phyloP scores from a whole-genome alignment of 73 alveolate genomes.

The Paramecium pentaurelia region DNA sequence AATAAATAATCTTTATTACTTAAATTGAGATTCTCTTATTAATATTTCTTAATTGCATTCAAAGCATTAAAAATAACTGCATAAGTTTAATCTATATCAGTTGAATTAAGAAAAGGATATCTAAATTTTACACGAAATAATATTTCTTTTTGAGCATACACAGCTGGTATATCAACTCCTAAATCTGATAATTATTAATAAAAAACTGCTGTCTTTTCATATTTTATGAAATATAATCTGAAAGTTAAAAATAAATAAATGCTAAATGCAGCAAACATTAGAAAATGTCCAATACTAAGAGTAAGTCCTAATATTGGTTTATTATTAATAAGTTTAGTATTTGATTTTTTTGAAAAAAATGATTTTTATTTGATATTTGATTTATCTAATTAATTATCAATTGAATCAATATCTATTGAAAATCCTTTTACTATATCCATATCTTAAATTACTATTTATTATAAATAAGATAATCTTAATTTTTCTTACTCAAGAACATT shows the following conservation, averaged over 20 bases:
- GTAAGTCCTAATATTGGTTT: neutral
- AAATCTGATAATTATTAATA: slow-evolving; percentile 9
- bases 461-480: neutral
- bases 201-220: neutral
- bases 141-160: slow-evolving; percentile 6
- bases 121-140: neutral
- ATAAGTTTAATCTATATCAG: neutral
- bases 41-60: neutral
- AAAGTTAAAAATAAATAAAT: neutral
- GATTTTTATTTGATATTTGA: neutral
- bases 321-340: neutral
- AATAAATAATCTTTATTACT: neutral
- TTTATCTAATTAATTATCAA: neutral
- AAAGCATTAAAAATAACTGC: neutral
- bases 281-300: neutral
- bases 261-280: neutral
- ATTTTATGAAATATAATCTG: neutral
- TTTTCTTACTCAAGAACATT: neutral
- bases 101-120: neutral
- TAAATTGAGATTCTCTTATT: neutral
- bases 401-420: neutral
- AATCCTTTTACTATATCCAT: neutral
- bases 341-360: neutral
- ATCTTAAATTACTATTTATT: neutral
- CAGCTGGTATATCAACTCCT: neutral